Evolutionary conservation across 2,329 filamentous ascomycete genomes (phyloP).

Genomic region (Apiospora aurea): DNA sequence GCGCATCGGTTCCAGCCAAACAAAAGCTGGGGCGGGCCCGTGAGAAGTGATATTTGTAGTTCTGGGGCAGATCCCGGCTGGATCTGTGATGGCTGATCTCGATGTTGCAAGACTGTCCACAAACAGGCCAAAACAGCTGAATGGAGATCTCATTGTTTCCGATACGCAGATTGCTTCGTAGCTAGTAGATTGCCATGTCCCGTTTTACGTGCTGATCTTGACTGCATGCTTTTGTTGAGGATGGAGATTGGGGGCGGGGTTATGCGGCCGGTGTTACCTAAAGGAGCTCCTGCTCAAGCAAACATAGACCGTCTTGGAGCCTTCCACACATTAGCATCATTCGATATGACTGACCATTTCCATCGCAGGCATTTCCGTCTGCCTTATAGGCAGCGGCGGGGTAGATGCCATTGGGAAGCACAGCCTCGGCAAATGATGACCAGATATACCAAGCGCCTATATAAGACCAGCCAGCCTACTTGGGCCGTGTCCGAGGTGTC

Average conservation of each 20-base stretch:
- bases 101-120: slow-evolving; percentile 16
- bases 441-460: neutral
- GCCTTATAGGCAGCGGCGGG: neutral
- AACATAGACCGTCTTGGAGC: neutral
- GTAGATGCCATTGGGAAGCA: neutral
- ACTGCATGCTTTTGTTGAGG: neutral
- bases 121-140: slow-evolving; percentile 16
- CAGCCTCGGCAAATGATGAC: neutral
- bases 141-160: slow-evolving; percentile 25
- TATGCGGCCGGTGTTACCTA: neutral
- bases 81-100: neutral
- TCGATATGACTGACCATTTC: neutral
- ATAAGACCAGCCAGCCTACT: neutral
- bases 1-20: neutral
- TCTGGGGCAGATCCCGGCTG: neutral
- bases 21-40: neutral
- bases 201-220: neutral
- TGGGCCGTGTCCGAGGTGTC: neutral
- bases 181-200: neutral
- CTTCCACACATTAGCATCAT: neutral
- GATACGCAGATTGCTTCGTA: neutral
- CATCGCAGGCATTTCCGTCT: neutral
- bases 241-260: neutral
- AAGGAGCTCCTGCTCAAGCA: neutral
- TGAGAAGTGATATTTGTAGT: neutral